Conservation (phyloP, 2,329 filamentous ascomycete genomes). For the Scopulariopsis brevicaulis region DNA sequence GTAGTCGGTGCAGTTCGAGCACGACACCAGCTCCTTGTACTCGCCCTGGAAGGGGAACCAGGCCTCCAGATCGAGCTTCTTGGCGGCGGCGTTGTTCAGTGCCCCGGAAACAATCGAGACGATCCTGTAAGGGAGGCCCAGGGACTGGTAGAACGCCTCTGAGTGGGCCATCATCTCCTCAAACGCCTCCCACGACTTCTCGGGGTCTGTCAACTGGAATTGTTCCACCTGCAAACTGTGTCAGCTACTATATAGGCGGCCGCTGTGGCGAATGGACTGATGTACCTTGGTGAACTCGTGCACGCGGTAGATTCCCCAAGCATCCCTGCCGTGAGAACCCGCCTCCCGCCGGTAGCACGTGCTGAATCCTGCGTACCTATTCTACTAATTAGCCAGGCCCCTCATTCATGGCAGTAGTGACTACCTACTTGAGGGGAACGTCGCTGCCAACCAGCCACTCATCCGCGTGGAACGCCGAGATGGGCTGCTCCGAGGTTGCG, state of each 20-base stretch:
- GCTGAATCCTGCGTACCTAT: slow-evolving; percentile 85
- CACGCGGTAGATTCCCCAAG: slow-evolving; percentile 96
- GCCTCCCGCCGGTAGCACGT: slow-evolving; percentile 96
- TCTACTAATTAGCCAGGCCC: not conserved
- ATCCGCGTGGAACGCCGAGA: slow-evolving; percentile 83
- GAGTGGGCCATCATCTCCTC: slow-evolving; percentile 85
- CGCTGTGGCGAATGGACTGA: not conserved
- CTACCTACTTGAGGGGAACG: slow-evolving; percentile 66
- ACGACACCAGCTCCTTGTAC: slow-evolving; percentile 96
- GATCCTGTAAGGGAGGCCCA: slow-evolving; percentile 82
- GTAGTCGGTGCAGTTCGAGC: slow-evolving; percentile 97
- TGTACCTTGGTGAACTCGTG: slow-evolving; percentile 93
- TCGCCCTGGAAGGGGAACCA: slow-evolving; percentile 95
- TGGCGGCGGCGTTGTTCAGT: slow-evolving; percentile 63
- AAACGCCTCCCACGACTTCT: slow-evolving; percentile 87
- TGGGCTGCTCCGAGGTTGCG: slow-evolving; percentile 86
- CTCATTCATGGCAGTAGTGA: not conserved
- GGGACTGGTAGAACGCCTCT: slow-evolving; percentile 89
- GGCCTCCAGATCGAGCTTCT: slow-evolving; percentile 94
- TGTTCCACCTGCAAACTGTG: slow-evolving; percentile 46
- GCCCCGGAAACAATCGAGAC: slow-evolving; percentile 95
- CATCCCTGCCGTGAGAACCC: slow-evolving; percentile 74
- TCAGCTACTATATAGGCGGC: not conserved
- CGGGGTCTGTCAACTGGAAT: slow-evolving; percentile 71
- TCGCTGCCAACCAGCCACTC: slow-evolving; percentile 85